Evolutionary conservation across 2,329 filamentous ascomycete genomes (phyloP).

Genomic region (Alternaria ethzedia): DNA sequence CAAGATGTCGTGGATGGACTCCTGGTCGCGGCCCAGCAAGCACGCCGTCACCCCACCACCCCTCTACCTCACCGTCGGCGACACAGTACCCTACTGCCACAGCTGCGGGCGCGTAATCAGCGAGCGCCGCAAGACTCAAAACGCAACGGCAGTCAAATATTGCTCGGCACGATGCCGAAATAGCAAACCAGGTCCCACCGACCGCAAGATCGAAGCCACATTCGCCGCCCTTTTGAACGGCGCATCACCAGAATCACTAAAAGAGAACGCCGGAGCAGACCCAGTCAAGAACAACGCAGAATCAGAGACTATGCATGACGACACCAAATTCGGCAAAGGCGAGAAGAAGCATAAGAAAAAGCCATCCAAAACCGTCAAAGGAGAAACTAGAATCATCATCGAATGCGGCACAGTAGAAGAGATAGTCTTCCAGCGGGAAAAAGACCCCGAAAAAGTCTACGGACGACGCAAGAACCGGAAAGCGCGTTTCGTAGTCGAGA

Average conservation of each 20-base stretch:
- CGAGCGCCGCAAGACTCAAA: conserved; percentile 41
- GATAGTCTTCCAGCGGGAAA: conserved; percentile 56
- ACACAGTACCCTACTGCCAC: conserved; percentile 62
- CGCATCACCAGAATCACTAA: conserved; percentile 38
- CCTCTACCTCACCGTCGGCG: conserved; percentile 59
- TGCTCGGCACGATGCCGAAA: conserved; percentile 63
- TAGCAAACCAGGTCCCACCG: conserved; percentile 58
- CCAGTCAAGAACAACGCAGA: not conserved
- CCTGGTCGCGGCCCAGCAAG: conserved; percentile 54
- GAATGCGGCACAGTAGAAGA: conserved; percentile 59
- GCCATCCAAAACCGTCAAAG: conserved; percentile 48
- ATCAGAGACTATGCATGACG: not conserved
- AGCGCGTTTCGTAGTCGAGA: conserved; percentile 48
- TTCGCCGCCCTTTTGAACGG: conserved; percentile 54
- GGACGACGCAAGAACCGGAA: conserved; percentile 56
- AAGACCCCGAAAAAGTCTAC: conserved; percentile 55
- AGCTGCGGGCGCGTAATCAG: conserved; percentile 64
- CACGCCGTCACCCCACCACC: conserved; percentile 57
- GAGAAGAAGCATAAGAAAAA: conserved; percentile 38
- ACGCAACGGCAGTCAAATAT: conserved; percentile 57
- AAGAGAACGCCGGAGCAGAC: conserved; percentile 12
- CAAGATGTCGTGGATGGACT: conserved; percentile 59
- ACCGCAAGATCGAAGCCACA: conserved; percentile 60
- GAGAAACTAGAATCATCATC: conserved; percentile 59
- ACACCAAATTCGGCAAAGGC: conserved; percentile 2